These are phyloP conservation scores for Rhizopogon hawkerae DNA, from an alignment of 1,284 basidiomycete species.

Conservation along the genomic window DNA sequence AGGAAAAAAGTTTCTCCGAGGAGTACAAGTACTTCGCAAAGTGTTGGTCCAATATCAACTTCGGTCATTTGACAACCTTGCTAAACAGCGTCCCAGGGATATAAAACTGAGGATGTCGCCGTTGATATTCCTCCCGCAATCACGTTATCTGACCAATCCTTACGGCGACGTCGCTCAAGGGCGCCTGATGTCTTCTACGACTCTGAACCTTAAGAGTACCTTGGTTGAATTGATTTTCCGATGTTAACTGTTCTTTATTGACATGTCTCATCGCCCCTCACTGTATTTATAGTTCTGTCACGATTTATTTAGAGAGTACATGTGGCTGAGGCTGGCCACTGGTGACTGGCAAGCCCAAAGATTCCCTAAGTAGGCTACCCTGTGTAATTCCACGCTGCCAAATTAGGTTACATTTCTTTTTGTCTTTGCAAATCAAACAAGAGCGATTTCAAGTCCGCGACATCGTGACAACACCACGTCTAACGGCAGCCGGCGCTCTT, in stretches of 20 bases:
- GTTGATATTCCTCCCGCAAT: conserved; percentile 19
- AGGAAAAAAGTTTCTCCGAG: conserved; percentile 5
- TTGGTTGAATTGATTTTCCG: conserved; percentile 6
- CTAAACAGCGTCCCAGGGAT: conserved; percentile 18
- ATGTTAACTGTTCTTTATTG: neutral
- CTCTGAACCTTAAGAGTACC: conserved; percentile 21
- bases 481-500: conserved; percentile 11
- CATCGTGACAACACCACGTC: neutral
- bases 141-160: conserved; percentile 18
- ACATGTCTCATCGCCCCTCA: neutral
- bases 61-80: neutral
- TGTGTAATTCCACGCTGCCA: neutral
- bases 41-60: conserved; percentile 15
- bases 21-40: conserved; percentile 15
- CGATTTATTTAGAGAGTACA: neutral
- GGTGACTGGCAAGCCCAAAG: too few relatives aligned
- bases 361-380: too few relatives aligned
- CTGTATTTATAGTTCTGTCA: conserved; percentile 17
- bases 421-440: neutral
- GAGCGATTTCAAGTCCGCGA: neutral
- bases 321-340: neutral
- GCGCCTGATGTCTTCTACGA: conserved; percentile 26
- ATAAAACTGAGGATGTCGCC: conserved; percentile 21
- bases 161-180: conserved; percentile 37
- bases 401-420: neutral